A percentile compares a stretch with the other conserved stretches of the same genome.
Evolutionary conservation across 768 basidiomycete species (phyloP).

Genomic region (Rhodotorula kratochvilovae): DNA sequence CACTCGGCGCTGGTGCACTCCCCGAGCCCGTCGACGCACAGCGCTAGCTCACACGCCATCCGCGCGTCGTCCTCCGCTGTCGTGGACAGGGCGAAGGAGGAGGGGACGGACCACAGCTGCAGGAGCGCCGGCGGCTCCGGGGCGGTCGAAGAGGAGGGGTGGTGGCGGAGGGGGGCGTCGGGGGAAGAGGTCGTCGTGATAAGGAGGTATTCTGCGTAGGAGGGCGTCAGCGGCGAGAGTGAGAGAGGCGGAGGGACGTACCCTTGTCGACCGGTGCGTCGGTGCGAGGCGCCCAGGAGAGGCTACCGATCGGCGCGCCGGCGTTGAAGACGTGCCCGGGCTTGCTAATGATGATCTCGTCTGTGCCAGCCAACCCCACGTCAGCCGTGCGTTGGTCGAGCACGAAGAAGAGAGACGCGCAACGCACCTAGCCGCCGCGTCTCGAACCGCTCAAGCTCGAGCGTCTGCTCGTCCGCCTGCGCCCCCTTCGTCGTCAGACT

Average conservation of each 20-base stretch:
- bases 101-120: constrained; percentile 67
- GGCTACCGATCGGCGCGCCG: constrained; percentile 81
- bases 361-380: constrained; percentile 49
- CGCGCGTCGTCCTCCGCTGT: neutral
- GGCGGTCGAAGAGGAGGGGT: constrained; percentile 57
- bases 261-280: constrained; percentile 54
- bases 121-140: constrained; percentile 60
- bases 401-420: neutral
- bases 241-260: neutral
- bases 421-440: neutral
- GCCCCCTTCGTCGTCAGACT: no score
- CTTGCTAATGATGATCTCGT: constrained; percentile 58
- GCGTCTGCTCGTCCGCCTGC: neutral
- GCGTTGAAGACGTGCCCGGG: constrained; percentile 71
- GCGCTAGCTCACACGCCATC: constrained; percentile 59
- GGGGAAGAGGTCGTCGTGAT: constrained; percentile 52
- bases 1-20: constrained; percentile 77
- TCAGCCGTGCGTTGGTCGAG: no score
- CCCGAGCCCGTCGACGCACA: constrained; percentile 71
- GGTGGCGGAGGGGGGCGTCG: constrained; percentile 9
- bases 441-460: constrained; percentile 1
- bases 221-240: neutral
- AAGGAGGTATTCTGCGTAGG: constrained; percentile 69
- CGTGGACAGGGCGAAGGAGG: constrained; percentile 7
- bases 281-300: constrained; percentile 89